Base-by-base conservation (phyloP, 1,284 basidiomycete genomes). In the Porodaedalea pini region DNA sequence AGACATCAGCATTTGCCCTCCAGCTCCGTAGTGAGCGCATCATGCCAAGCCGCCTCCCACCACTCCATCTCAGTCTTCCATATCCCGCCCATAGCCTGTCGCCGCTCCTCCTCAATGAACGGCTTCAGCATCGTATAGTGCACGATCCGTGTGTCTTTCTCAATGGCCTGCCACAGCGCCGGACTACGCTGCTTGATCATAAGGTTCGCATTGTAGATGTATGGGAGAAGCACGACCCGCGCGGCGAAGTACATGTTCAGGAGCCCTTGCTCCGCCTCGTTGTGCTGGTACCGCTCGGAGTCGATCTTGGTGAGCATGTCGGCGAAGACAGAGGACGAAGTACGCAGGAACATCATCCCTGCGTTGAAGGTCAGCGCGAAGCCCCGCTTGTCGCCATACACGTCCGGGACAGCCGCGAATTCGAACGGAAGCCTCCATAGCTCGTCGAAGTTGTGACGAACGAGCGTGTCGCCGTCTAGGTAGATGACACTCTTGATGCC, bases 231-330 rank as follows among this genome's bases (percentile, higher is more conserved):
- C 21, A 73, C 59, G 21, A 64, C 70, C 40, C 70, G 69, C 37
- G 69, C 65, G 2, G 69, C 72, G 54, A 73, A 78, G 62, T 74
- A 78, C 19, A 73, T 62, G 63, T 78, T 78, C 23, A 79, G 65
- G 64, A 77, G 77, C n/a, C 74, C 68, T 64, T 78, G 77, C 61
- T 78, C 77, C 3, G 76, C 76, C 47, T 75, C 65, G 8, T 61
- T 55, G 3, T 64, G 67, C 5, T 71, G 71, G 62, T 70, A 78
- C 19, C 57, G 59, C 17, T 75, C 74, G 1, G 57, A 64, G 44
- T 70, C 68, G 17, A 78, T 64, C 53, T 68, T 68, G 10, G 51
- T 27, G 27, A 69, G 68, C 74, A 78, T 76, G 52, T 71, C 66
- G 11, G 63, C 54, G 58, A 74, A 69, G 21, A 74, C 65, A 1